These are phyloP conservation scores for Neonothopanus nambi DNA, from an alignment of 1,284 basidiomycete genomes.

Conservation along the genomic window DNA sequence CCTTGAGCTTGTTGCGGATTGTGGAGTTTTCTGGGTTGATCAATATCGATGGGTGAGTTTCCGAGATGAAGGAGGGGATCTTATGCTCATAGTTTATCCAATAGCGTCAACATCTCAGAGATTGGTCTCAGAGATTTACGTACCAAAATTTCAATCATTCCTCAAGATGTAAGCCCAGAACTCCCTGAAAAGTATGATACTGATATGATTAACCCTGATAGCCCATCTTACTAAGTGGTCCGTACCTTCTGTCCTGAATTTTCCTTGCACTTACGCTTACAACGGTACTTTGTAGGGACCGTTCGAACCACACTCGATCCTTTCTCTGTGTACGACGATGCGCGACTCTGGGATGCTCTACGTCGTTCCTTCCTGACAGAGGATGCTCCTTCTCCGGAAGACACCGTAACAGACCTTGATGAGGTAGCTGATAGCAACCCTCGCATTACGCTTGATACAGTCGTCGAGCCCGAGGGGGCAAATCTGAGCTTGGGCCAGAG, in stretches of 20 bases:
- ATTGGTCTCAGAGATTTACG: constrained; percentile 51
- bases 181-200: constrained; percentile 9
- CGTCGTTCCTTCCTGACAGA: constrained; percentile 57
- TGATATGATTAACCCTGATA: constrained; percentile 21
- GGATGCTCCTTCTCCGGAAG: constrained; percentile 25
- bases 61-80: constrained; percentile 11
- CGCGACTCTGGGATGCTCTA: constrained; percentile 62
- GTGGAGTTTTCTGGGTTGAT: constrained; percentile 42
- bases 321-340: constrained; percentile 59
- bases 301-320: constrained; percentile 72
- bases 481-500: constrained; percentile 69
- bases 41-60: constrained; percentile 45
- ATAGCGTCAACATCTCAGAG: constrained; percentile 52
- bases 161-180: constrained; percentile 42
- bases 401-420: constrained; percentile 16
- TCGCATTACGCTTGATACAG: constrained; percentile 53
- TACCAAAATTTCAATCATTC: constrained; percentile 51
- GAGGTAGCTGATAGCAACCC: constrained; percentile 21
- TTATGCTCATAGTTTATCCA: constrained; percentile 26
- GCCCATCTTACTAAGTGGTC: constrained; percentile 52
- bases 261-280: not conserved
- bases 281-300: too few species aligned
- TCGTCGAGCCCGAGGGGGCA: constrained; percentile 63
- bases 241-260: not conserved
- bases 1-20: constrained; percentile 41